A percentile compares a stretch with the other conserved stretches of the same genome.
phyloP scores from a whole-genome alignment of 352 stramenopile genomes.

The Phytophthora tubulina region DNA sequence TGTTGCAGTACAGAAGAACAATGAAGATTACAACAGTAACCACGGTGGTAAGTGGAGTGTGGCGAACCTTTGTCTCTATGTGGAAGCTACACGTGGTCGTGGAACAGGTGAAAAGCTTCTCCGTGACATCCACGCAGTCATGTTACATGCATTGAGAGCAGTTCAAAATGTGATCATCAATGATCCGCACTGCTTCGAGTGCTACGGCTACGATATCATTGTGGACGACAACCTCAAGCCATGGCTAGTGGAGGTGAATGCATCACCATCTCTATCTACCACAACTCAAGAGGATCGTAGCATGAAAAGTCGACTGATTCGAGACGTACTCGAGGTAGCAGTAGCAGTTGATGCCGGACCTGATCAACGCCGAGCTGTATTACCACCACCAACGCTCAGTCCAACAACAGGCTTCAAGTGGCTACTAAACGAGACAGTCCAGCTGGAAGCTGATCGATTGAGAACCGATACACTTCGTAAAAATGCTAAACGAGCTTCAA shows the following conservation, averaged over 20 bases:
- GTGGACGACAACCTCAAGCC: slow-evolving; percentile 93
- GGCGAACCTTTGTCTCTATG: slow-evolving; percentile 85
- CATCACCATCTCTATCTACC: slow-evolving; percentile 76
- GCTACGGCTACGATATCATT: slow-evolving; percentile 96
- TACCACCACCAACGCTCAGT: slow-evolving; percentile 56
- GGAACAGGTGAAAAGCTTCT: slow-evolving; percentile 69
- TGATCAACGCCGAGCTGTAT: slow-evolving; percentile 51
- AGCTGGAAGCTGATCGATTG: slow-evolving; percentile 62
- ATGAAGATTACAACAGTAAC: slow-evolving; percentile 92
- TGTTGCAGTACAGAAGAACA: slow-evolving; percentile 92
- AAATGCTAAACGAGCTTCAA: slow-evolving; percentile 51
- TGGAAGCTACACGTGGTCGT: slow-evolving; percentile 76
- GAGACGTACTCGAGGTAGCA: slow-evolving; percentile 76
- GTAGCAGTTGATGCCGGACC: slow-evolving; percentile 58
- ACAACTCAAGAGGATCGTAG: slow-evolving; percentile 80
- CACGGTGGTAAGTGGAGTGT: slow-evolving; percentile 94
- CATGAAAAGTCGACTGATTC: slow-evolving; percentile 80
- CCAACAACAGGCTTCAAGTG: slow-evolving; percentile 73
- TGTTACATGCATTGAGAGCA: slow-evolving; percentile 86
- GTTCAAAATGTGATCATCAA: slow-evolving; percentile 95
- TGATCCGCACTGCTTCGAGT: slow-evolving; percentile 95
- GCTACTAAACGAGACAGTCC: slow-evolving; percentile 73
- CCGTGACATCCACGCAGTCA: slow-evolving; percentile 77
- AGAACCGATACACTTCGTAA: slow-evolving; percentile 58
- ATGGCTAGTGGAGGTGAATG: slow-evolving; percentile 93